Evolutionary conservation across 176 grass and related monocot genomes (phyloP), one percentile per base, ranked within the genome.

Genomic region (Oropetium thomaeum): DNA sequence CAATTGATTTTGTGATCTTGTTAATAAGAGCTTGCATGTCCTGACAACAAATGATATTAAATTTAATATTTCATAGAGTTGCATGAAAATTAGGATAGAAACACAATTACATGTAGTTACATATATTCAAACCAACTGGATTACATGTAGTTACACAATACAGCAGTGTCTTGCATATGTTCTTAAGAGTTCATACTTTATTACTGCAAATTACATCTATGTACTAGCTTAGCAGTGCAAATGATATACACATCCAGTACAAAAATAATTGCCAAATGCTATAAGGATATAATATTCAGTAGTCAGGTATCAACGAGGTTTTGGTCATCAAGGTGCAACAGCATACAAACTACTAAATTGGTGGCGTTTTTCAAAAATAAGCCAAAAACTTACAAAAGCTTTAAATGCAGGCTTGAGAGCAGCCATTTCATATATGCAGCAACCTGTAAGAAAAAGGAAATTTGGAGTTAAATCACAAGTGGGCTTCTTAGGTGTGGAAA

Each of bases 1-100:
- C 85, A 84, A 99, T 99, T 3, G 96, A 99, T 65, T 95, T 99
- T 10, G 91, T 99, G 73, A 99, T 99, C 84, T 99, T 99, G 76
- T 84, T 99, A 83, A 99, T 95, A 58, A 99, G 68, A 77, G 89
- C 76, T 86, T 99, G 96, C 96, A 99, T 99, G 79, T 99, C 91
- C 96, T 99, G 81, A 40, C 59, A 71, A 44, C 35, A 84, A 63
- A 60, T 27, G 20, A 71, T 65, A 78, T 44, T 16, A 17, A 13
- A 48, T 17, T 27, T 2, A 25, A 67, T 35, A 30, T 37, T 63
- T 73, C 9, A n/a, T 22, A 30, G 3, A 60, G 58, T 54, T 66
- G 51, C 53, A 54, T n/a, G 28, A 29, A 58, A 70, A 76, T 17
- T 33, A 64, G 9, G 27, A 43, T 27, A 10, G 20, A 54, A 7